Conservation (phyloP, 805 yeast species). For the Myxozyma kluyveri region DNA sequence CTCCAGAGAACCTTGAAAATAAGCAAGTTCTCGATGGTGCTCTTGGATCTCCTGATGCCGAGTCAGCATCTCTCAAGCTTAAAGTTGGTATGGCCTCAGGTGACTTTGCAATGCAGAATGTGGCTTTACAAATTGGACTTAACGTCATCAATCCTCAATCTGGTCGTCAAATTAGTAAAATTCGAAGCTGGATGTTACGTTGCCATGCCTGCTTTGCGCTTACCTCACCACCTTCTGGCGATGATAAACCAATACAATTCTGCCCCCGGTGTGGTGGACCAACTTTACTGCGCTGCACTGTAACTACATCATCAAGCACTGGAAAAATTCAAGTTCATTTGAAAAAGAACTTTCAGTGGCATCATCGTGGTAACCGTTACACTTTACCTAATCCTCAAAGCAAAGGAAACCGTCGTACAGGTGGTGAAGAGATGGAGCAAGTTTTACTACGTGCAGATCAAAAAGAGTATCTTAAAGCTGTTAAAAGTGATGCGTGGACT, state of each 20-base stretch:
- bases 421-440: constrained; percentile 77
- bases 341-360: constrained; percentile 92
- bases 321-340: constrained; percentile 86
- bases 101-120: constrained; percentile 97
- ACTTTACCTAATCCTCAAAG: constrained; percentile 86
- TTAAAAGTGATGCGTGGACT: constrained; percentile 86
- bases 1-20: constrained; percentile 76
- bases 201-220: constrained; percentile 95
- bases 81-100: constrained; percentile 88
- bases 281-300: constrained; percentile 81
- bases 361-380: constrained; percentile 77
- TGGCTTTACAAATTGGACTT: constrained; percentile 84
- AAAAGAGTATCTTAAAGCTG: constrained; percentile 83
- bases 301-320: constrained; percentile 50
- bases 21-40: constrained; percentile 57
- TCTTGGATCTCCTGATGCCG: constrained; percentile 9
- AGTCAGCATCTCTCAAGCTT: constrained; percentile 54
- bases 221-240: constrained; percentile 72
- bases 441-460: constrained; percentile 89
- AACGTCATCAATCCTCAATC: constrained; percentile 79
- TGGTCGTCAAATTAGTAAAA: constrained; percentile 79
- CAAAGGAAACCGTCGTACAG: constrained; percentile 59
- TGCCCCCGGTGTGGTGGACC: constrained; percentile 96
- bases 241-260: constrained; percentile 64
- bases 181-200: constrained; percentile 88